These are phyloP conservation scores for Thuja plicata DNA, from an alignment of 83 land plant species.

Conservation along the genomic window DNA sequence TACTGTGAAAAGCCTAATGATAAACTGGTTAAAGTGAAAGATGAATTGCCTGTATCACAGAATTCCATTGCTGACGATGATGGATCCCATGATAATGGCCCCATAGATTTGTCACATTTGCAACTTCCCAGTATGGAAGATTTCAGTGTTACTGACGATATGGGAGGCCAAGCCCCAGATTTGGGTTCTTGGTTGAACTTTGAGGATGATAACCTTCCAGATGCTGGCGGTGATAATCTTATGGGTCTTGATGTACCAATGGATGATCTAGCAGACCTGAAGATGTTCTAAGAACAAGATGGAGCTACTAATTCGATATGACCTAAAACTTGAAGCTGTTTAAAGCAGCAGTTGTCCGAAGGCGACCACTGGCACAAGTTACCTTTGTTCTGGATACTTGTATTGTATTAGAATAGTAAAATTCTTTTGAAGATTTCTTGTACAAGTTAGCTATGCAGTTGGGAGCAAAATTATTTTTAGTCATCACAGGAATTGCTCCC, in stretches of 20 bases:
- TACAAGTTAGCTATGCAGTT: slow-evolving; percentile 18
- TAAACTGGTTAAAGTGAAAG: slow-evolving; percentile 16
- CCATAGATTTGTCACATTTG: slow-evolving; percentile 50
- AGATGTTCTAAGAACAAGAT: slow-evolving; percentile 43
- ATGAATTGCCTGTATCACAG: slow-evolving; percentile 18
- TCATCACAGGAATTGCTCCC: slow-evolving; percentile 17
- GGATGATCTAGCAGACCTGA: slow-evolving; percentile 88
- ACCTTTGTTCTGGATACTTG: slow-evolving; percentile 16
- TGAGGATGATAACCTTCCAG: slow-evolving; percentile 56
- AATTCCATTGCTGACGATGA: slow-evolving; percentile 17
- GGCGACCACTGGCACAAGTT: slow-evolving; percentile 11
- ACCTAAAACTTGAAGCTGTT: slow-evolving; percentile 12
- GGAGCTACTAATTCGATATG: background rate
- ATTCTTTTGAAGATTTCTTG: slow-evolving; percentile 21
- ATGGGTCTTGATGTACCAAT: slow-evolving; percentile 89
- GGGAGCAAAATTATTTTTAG: slow-evolving; percentile 21
- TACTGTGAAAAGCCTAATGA: slow-evolving; percentile 16
- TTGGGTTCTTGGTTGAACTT: slow-evolving; percentile 67
- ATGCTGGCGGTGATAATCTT: slow-evolving; percentile 46
- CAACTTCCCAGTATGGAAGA: slow-evolving; percentile 71
- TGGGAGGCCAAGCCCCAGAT: slow-evolving; percentile 52
- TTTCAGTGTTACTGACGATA: slow-evolving; percentile 44
- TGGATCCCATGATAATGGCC: slow-evolving; percentile 26
- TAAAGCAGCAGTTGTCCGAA: slow-evolving; percentile 9
- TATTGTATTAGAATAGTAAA: slow-evolving; percentile 20